phyloP scores from a whole-genome alignment of 2,329 filamentous ascomycete species.

The Fusarium xyrophilum region DNA sequence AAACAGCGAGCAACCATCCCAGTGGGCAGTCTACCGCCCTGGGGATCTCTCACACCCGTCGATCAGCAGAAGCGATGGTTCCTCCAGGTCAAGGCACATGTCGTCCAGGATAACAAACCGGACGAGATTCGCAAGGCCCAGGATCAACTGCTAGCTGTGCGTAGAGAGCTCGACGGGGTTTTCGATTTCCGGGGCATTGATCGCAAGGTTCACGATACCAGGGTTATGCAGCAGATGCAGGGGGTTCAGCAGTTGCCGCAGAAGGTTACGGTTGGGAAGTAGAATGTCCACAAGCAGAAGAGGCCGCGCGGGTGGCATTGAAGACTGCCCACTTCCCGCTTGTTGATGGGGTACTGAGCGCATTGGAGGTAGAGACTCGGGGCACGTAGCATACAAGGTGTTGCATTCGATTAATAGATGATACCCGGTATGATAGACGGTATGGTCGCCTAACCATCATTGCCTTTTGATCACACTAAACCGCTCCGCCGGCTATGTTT shows the following conservation, averaged over 20 bases:
- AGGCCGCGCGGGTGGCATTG: neutral
- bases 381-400: neutral
- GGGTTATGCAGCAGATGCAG: slow-evolving; percentile 50
- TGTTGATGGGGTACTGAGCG: no score
- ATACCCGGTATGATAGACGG: slow-evolving; percentile 22
- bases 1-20: slow-evolving; percentile 27
- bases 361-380: fast-evolving
- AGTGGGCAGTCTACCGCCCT: slow-evolving; percentile 51
- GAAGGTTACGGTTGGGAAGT: slow-evolving; percentile 47
- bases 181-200: slow-evolving; percentile 62
- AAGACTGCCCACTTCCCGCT: neutral
- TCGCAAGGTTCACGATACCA: slow-evolving; percentile 61
- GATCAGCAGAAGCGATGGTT: slow-evolving; percentile 62
- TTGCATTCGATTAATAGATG: slow-evolving; percentile 4
- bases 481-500: fast-evolving
- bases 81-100: slow-evolving; percentile 60
- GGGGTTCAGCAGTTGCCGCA: slow-evolving; percentile 50
- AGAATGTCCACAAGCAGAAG: neutral
- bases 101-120: slow-evolving; percentile 63
- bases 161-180: slow-evolving; percentile 57
- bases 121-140: slow-evolving; percentile 63
- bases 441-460: neutral
- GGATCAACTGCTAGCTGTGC: slow-evolving; percentile 57
- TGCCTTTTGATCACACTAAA: neutral
- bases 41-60: slow-evolving; percentile 55